phyloP scores from a whole-genome alignment of 23 red algal species.

The Pyropia haitanensis region DNA sequence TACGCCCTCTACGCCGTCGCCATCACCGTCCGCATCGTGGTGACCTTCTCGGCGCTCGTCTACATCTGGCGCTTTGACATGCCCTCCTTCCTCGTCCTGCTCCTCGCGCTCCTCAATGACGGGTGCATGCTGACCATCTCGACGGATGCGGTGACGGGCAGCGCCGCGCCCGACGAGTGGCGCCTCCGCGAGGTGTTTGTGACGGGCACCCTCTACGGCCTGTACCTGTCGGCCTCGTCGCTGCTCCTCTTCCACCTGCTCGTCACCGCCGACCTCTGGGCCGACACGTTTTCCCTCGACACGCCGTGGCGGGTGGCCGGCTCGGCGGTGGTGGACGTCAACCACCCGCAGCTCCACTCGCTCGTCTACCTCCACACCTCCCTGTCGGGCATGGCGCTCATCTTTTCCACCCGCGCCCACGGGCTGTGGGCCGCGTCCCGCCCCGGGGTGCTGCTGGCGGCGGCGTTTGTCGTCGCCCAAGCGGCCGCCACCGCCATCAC shows the following conservation, averaged over 20 bases:
- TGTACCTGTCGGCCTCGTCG: conserved; percentile 28
- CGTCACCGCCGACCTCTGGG: neutral
- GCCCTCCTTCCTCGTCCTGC: conserved; percentile 29
- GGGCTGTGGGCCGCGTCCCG: no score
- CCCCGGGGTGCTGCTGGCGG: no score
- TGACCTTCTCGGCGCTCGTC: conserved; percentile 25
- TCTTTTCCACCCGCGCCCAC: no score
- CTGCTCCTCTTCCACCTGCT: conserved; percentile 25
- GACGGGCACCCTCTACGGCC: conserved; percentile 3
- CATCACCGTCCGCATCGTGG: conserved; percentile 30
- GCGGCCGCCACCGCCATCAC: no score
- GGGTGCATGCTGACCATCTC: conserved; percentile 46
- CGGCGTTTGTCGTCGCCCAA: no score
- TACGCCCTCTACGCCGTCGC: conserved; percentile 33
- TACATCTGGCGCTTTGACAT: conserved; percentile 17
- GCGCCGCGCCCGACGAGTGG: conserved; percentile 24
- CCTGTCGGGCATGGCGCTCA: no score
- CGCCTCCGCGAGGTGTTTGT: conserved; percentile 35
- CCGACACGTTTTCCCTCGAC: neutral
- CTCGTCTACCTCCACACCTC: no score
- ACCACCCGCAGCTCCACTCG: no score
- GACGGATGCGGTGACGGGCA: conserved; percentile 23
- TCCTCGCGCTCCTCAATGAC: conserved; percentile 44
- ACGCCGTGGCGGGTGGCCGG: neutral
- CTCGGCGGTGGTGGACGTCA: no score